Conservation (phyloP, 2,329 filamentous ascomycete species). For the Aspergillus sp. region DNA sequence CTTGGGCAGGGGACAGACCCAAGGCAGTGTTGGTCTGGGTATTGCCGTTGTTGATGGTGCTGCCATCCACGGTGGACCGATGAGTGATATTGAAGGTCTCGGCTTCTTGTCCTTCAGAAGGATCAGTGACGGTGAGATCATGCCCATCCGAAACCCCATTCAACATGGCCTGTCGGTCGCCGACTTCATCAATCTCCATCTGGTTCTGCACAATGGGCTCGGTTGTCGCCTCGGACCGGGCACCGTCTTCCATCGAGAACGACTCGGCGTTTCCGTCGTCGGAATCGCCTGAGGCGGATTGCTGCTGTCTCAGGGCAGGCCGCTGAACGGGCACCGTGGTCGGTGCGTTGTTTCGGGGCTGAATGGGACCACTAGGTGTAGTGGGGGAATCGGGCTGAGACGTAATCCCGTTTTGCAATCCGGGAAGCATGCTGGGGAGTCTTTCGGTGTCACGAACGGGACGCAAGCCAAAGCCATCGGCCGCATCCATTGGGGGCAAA, state of each 20-base stretch:
- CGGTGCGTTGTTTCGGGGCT: constrained; percentile 54
- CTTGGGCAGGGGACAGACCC: constrained; percentile 69
- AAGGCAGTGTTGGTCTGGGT: constrained; percentile 67
- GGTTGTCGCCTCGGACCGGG: constrained; percentile 43
- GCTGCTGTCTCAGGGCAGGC: constrained; percentile 85
- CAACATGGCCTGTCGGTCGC: constrained; percentile 76
- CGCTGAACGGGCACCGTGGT: constrained; percentile 63
- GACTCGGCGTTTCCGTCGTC: constrained; percentile 87
- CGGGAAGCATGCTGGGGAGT: constrained; percentile 75
- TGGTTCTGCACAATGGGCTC: constrained; percentile 74
- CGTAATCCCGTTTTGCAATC: constrained; percentile 65
- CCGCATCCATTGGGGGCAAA: constrained; percentile 64
- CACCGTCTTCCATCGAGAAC: constrained; percentile 70
- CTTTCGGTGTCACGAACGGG: constrained; percentile 80
- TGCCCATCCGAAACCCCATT: constrained; percentile 68
- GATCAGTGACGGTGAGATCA: constrained; percentile 72
- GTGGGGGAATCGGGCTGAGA: constrained; percentile 94
- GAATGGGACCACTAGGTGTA: constrained; percentile 71
- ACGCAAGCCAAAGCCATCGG: constrained; percentile 71
- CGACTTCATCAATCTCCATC: constrained; percentile 85
- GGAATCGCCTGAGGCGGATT: constrained; percentile 79
- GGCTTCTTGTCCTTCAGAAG: constrained; percentile 80
- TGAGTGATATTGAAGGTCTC: constrained; percentile 95
- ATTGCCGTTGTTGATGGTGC: constrained; percentile 69
- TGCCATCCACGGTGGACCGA: constrained; percentile 78